Percentiles rank a stretch among this genome's conserved stretches.
phyloP scores from a whole-genome alignment of 2,329 filamentous ascomycete species.

The Aspergillus proliferans region DNA sequence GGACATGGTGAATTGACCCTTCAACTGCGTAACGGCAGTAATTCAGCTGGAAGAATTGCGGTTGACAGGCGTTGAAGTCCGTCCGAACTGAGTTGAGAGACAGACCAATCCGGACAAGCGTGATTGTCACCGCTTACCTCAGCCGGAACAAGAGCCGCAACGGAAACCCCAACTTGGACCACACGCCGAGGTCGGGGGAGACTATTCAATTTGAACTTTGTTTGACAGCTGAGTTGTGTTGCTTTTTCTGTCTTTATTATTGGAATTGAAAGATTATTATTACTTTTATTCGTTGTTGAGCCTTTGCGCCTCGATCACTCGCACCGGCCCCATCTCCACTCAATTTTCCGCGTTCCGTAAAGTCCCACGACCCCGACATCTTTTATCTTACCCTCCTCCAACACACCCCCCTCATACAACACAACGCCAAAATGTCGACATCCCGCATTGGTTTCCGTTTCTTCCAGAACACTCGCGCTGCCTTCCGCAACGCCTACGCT shows the following conservation, averaged over 20 bases:
- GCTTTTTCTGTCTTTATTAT: background rate
- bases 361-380: background rate
- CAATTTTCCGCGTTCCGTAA: background rate
- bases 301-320: background rate
- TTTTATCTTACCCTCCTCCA: too few relatives aligned
- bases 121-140: slow-evolving; percentile 24
- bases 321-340: background rate
- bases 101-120: slow-evolving; percentile 20
- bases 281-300: background rate
- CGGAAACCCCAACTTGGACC: slow-evolving; percentile 1
- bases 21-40: background rate
- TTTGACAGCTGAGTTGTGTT: slow-evolving; percentile 1
- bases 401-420: background rate
- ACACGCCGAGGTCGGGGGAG: slow-evolving; percentile 15
- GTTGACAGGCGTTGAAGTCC: slow-evolving; percentile 1
- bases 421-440: slow-evolving; percentile 40
- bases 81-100: slow-evolving; percentile 4
- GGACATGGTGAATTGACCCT: slow-evolving; percentile 59
- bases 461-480: slow-evolving; percentile 45
- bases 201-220: background rate
- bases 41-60: slow-evolving; percentile 1
- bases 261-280: background rate
- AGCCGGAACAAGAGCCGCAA: slow-evolving; percentile 19
- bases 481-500: slow-evolving; percentile 49
- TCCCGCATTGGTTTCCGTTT: slow-evolving; percentile 55